These are phyloP conservation scores for Aphanomyces invadans DNA, from an alignment of 352 stramenopile genomes.

Conservation along the genomic window DNA sequence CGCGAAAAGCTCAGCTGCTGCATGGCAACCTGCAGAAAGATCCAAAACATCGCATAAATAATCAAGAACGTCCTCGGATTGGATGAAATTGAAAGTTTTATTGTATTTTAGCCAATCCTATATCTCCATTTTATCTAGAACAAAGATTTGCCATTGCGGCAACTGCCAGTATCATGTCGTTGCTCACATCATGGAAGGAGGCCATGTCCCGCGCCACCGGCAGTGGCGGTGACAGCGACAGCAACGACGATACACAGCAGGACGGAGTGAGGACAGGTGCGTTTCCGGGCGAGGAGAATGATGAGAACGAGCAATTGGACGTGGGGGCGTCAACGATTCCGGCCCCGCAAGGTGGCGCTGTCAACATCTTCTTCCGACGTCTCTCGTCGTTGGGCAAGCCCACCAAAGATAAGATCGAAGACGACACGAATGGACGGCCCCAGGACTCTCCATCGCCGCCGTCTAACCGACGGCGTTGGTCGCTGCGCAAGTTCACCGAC, in stretches of 20 bases:
- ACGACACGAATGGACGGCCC: neutral
- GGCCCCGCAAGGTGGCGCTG: neutral
- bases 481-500: neutral
- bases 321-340: neutral
- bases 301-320: neutral
- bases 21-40: neutral
- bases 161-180: neutral
- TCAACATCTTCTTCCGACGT: neutral
- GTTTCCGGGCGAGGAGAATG: neutral
- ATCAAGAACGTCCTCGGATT: no score
- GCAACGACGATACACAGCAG: neutral
- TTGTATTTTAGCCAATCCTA: conserved; percentile 9
- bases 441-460: neutral
- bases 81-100: neutral
- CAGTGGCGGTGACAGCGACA: neutral
- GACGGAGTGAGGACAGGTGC: neutral
- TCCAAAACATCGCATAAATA: no score
- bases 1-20: neutral
- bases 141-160: neutral
- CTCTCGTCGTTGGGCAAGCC: neutral
- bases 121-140: neutral
- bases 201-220: no score
- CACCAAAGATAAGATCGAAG: neutral
- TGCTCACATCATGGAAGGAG: conserved; percentile 7
- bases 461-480: neutral